Conservation (phyloP, 1,284 basidiomycete species). For the Cutaneotrichosporon mucoides region DNA sequence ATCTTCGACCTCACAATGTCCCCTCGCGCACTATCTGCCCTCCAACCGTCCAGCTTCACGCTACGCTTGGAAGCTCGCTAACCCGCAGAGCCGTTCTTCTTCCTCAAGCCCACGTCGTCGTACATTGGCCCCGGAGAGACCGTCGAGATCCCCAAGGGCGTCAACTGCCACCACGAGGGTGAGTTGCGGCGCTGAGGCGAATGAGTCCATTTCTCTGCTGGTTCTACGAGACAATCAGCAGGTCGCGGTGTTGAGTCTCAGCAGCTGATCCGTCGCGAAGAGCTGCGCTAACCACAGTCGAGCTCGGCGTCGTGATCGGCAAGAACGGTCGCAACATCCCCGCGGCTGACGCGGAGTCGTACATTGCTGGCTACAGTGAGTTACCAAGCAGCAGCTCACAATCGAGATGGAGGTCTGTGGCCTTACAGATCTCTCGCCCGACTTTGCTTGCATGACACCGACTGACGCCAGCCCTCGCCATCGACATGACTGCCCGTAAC, state of each 20-base stretch:
- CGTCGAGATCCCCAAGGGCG: slow-evolving; percentile 80
- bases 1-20: not conserved
- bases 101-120: slow-evolving; percentile 91
- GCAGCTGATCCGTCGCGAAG: not conserved
- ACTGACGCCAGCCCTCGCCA: slow-evolving; percentile 66
- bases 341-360: slow-evolving; percentile 63
- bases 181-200: too few relatives aligned
- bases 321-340: slow-evolving; percentile 76
- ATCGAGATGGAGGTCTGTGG: too few relatives aligned
- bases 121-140: slow-evolving; percentile 69
- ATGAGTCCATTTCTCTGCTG: too few relatives aligned
- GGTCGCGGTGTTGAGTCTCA: too few relatives aligned
- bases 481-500: slow-evolving; percentile 95
- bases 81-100: slow-evolving; percentile 84
- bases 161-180: slow-evolving; percentile 90
- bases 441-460: too few relatives aligned
- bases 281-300: slow-evolving; percentile 59
- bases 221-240: too few relatives aligned
- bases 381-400: too few relatives aligned
- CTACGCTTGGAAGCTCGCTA: not conserved
- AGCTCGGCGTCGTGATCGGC: slow-evolving; percentile 94
- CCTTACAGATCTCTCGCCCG: too few relatives aligned
- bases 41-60: not conserved
- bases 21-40: too few relatives aligned
- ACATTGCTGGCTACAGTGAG: slow-evolving; percentile 88